Base-by-base conservation (phyloP, 2,329 filamentous ascomycete species). In the Biscogniauxia marginata region DNA sequence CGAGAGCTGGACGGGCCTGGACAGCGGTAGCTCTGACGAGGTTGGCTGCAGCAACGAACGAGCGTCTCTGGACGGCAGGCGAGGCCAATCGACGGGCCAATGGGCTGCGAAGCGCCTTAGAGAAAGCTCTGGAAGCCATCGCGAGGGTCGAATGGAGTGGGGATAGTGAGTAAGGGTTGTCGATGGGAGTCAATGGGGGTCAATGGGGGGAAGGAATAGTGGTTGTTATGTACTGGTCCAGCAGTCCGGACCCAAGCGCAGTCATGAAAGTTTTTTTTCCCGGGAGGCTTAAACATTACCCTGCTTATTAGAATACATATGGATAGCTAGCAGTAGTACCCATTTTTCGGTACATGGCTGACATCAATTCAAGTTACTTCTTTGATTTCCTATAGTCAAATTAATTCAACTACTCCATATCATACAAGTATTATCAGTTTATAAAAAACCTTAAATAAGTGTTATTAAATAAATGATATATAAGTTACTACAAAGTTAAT, bases 81-180 rank as follows among this genome's bases (percentile, higher is more conserved):
- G 82, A 77, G 68, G 77, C 79, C 75, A 87, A 77, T 77, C 87
- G 85, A 75, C 84, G 84, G 70, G 82, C 80, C 75, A 86, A 74
- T 70, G 82, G 81, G 67, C 80, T 79, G 72, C 85, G 84, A 69
- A 88, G 77, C 73, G 84, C 82, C 80, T 84, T 86, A 71, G 83
- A 83, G 80, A 91, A 82, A 79, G 79, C 85, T 79, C 88, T 84
- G 71, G 89, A 90, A 75, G 90, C 88, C 90, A 93, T 93, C 79
- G 75, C 84, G 77, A 76, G 67, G 65, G 63, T 60, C n/a, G 30
- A n/a, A n/a, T 16, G 64, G 52, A 63, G 53, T 61, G 18, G 21
- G 39, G 46, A 45, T 39, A n/a, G 57, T 63, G 67, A 67, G 68
- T 65, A 46, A 16, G 45, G 4, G 68, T 39, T 49, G 68, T 65